Evolutionary conservation across 495 filamentous ascomycete species (phyloP).

Genomic region (Daldinia concentrica): DNA sequence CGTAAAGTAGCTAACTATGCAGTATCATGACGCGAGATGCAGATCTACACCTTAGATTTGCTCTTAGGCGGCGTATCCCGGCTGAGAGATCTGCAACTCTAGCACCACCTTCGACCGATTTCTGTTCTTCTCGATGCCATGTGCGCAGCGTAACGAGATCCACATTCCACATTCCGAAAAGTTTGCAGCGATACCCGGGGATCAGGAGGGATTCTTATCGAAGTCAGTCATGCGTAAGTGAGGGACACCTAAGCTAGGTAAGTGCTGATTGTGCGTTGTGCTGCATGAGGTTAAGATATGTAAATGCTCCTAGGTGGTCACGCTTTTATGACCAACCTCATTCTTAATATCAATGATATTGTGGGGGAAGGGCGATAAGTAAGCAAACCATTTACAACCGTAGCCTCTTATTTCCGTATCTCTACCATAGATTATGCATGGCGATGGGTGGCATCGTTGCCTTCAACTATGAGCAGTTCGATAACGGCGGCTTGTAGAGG

Average conservation of each 20-base stretch:
- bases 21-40: constrained; percentile 25
- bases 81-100: constrained; percentile 13
- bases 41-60: constrained; percentile 35
- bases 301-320: constrained; percentile 1
- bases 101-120: constrained; percentile 16
- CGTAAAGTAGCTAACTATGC: constrained; percentile 10
- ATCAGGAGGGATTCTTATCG: constrained; percentile 1
- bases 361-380: constrained; percentile 25
- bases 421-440: constrained; percentile 8
- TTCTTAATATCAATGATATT: constrained; percentile 15
- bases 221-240: constrained; percentile 21
- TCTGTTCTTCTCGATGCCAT: constrained; percentile 2
- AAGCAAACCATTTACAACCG: constrained; percentile 4
- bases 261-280: constrained; percentile 22
- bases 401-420: constrained; percentile 31
- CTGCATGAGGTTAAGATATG: constrained; percentile 29
- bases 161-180: background rate
- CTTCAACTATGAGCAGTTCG: background rate
- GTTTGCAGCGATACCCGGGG: background rate
- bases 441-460: background rate
- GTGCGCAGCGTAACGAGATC: background rate
- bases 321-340: constrained; percentile 19
- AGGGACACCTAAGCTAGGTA: constrained; percentile 3
- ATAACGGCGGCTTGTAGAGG: background rate
- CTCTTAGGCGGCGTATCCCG: constrained; percentile 17